Evolutionary conservation across 306 rosid genomes (phyloP), one percentile per base, ranked within the genome.

Genomic region (Carpinus viminea): DNA sequence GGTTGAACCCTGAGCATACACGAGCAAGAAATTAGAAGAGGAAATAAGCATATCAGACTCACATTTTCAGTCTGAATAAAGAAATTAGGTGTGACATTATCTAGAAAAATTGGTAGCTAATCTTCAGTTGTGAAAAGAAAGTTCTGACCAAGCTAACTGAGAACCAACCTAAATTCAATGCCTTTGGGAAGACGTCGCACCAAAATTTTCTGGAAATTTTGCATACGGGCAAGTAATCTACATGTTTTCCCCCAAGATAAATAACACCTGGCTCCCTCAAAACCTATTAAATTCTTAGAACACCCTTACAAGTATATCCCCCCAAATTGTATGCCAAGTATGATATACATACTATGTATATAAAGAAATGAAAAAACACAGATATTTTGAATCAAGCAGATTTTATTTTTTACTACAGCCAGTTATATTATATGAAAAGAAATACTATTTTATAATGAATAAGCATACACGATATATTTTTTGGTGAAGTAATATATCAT

Each of bases 1-100:
- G 52, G 76, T 21, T n/a, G 88, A 88, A 83, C 87, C 93, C 98
- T 95, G 86, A 21, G 68, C 57, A 83, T 73, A 31, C 43, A 70
- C 82, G 80, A 72, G 75, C 15, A 61, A 70, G 65, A 55, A 28
- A 78, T 24, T 53, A 73, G n/a, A 12, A 28, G 45, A 5, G 17
- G 36, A 38, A 36, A 70, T 53, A 78, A 79, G n/a, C 73, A 38
- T 48, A 71, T 80, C 72, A 80, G 74, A 36, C 61, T 74, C 70
- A 79, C 36, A 57, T 26, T 26, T 68, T 43, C 60, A 76, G 17
- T 3, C 43, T 31, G 55, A 79, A 79, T 55, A 70, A 43, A 13
- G 16, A 66, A 47, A 48, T 48, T 17, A 36, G 55, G 20, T 43
- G 46, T 11, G 38, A 80, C 2, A 59, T 10, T 66, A 64, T 28